These are phyloP conservation scores for Pistacia atlantica DNA, from an alignment of 345 rosid species.

Conservation along the genomic window DNA sequence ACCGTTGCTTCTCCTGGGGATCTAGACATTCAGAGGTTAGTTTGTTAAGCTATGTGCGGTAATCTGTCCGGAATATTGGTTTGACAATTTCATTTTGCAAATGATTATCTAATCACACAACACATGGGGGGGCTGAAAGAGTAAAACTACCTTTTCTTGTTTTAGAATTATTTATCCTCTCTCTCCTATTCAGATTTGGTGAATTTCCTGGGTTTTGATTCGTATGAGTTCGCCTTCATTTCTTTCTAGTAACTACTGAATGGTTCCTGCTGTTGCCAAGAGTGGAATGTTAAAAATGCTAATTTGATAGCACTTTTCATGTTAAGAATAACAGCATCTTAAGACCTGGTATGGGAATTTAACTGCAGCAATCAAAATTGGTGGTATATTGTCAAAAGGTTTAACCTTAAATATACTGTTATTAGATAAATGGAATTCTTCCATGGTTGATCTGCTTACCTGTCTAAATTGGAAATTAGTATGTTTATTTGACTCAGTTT, in stretches of 20 bases:
- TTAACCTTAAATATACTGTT: background rate
- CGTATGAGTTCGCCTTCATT: background rate
- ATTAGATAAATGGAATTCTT: background rate
- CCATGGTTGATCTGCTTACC: background rate
- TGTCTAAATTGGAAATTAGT: background rate
- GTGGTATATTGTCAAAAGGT: background rate
- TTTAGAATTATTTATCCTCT: background rate
- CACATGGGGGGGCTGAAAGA: background rate
- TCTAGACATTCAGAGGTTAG: constrained; percentile 80
- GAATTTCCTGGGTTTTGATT: too few relatives aligned
- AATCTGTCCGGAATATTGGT: background rate
- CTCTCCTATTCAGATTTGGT: background rate
- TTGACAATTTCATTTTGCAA: background rate
- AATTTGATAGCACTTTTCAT: background rate
- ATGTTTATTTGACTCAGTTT: background rate
- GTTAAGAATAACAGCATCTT: background rate
- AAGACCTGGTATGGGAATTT: background rate
- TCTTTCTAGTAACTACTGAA: background rate
- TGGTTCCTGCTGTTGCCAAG: background rate
- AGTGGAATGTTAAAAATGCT: background rate
- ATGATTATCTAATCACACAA: constrained; percentile 7
- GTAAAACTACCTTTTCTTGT: background rate
- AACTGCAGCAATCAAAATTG: background rate
- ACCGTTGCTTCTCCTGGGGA: constrained; percentile 89
- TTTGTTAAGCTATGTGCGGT: constrained; percentile 1